Conservation (phyloP, 345 rosid genomes). For the Eucalyptus polyanthemos region DNA sequence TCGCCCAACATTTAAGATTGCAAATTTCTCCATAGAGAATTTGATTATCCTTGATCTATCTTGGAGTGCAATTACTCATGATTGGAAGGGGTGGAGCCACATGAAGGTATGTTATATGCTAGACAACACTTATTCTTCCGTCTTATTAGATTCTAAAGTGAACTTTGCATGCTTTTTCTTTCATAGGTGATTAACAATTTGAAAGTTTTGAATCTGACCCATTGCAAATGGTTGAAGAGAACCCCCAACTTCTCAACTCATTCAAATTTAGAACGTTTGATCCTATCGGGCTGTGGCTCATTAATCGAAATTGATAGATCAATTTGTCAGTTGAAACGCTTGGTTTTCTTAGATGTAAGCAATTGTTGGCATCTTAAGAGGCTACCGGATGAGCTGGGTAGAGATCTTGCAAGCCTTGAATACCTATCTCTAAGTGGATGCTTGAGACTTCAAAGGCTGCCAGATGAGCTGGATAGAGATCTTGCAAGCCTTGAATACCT, state of each 20-base stretch:
- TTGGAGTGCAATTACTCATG: accelerated
- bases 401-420: too few relatives aligned
- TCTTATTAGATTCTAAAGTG: background rate
- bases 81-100: background rate
- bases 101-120: background rate
- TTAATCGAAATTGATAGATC: background rate
- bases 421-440: too few relatives aligned
- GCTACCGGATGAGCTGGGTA: too few relatives aligned
- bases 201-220: background rate
- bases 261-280: background rate
- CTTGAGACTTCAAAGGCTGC: too few relatives aligned
- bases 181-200: background rate
- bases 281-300: accelerated
- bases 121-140: background rate
- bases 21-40: background rate
- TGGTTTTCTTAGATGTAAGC: background rate
- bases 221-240: background rate
- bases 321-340: background rate
- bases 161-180: background rate
- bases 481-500: too few relatives aligned
- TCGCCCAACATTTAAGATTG: background rate
- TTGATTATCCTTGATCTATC: background rate
- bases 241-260: background rate
- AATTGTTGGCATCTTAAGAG: too few relatives aligned
- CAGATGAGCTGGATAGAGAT: too few relatives aligned